Conservation (phyloP, 768 basidiomycete genomes). For the Lactifluus echinatus region DNA sequence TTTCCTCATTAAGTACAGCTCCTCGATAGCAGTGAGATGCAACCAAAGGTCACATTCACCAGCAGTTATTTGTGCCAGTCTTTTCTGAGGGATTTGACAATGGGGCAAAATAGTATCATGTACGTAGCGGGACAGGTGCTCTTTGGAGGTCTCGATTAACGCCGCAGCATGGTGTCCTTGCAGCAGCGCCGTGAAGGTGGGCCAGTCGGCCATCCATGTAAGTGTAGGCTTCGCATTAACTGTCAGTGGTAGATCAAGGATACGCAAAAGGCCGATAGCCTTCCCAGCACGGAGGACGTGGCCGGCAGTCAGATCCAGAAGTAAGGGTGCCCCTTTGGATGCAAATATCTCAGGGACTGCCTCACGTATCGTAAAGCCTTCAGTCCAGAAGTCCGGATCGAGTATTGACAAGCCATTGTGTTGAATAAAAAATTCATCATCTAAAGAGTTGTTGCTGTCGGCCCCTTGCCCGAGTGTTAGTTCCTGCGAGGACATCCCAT, state of each 20-base stretch:
- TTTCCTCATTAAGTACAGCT: slow-evolving; percentile 63
- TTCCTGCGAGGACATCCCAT: slow-evolving; percentile 52
- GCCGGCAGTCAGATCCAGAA: slow-evolving; percentile 52
- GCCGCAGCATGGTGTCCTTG: slow-evolving; percentile 1
- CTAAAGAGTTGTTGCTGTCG: slow-evolving; percentile 28
- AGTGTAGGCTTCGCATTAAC: neutral
- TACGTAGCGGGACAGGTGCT: slow-evolving; percentile 52
- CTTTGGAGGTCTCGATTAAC: slow-evolving; percentile 46
- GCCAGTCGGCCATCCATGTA: slow-evolving; percentile 12
- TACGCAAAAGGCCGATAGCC: slow-evolving; percentile 63
- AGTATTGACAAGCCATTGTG: slow-evolving; percentile 46
- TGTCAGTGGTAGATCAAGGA: slow-evolving; percentile 33
- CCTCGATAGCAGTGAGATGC: slow-evolving; percentile 58
- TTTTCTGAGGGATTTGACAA: slow-evolving; percentile 43
- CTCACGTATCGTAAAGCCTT: slow-evolving; percentile 53
- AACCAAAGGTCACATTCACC: slow-evolving; percentile 58
- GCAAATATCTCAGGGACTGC: slow-evolving; percentile 27
- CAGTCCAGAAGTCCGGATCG: slow-evolving; percentile 74
- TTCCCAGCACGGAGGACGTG: slow-evolving; percentile 63
- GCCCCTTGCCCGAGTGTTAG: neutral
- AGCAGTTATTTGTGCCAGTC: slow-evolving; percentile 48
- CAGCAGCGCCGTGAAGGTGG: slow-evolving; percentile 10
- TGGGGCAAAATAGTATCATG: slow-evolving; percentile 53
- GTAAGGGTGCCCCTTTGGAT: slow-evolving; percentile 41
- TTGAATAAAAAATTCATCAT: slow-evolving; percentile 79